Evolutionary conservation across 2,329 filamentous ascomycete species (phyloP).

Genomic region (Trichoderma cornu-damae): DNA sequence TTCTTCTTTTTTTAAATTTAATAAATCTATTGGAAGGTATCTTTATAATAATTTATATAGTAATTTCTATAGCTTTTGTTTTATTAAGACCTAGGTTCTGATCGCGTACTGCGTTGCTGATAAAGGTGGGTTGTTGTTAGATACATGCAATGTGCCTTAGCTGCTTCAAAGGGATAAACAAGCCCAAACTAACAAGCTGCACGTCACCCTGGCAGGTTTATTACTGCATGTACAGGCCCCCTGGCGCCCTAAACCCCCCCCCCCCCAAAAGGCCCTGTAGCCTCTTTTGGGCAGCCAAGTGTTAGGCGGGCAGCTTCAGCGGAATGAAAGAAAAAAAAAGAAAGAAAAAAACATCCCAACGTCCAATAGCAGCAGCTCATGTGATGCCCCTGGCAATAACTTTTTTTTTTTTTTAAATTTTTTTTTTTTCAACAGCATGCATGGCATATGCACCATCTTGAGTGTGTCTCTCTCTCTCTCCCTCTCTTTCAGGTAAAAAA

Average conservation of each 20-base stretch:
- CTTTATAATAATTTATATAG: neutral
- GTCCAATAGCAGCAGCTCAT: neutral
- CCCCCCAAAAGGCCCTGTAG: too few relatives aligned
- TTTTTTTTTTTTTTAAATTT: neutral
- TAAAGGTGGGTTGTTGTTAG: neutral
- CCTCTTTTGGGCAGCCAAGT: neutral
- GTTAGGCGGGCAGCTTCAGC: neutral
- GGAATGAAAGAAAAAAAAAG: neutral
- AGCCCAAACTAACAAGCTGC: too few relatives aligned
- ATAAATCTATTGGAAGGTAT: too few relatives aligned
- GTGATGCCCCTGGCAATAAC: neutral
- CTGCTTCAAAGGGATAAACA: too few relatives aligned
- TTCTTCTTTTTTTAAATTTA: neutral
- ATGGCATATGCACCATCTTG: neutral
- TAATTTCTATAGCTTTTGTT: neutral
- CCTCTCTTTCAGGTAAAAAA: too few relatives aligned
- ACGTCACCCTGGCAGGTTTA: too few relatives aligned
- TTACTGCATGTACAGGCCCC: too few relatives aligned
- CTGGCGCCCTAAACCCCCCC: too few relatives aligned
- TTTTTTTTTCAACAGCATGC: neutral
- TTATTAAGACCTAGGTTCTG: neutral
- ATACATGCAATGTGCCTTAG: too few relatives aligned
- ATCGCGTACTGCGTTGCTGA: neutral
- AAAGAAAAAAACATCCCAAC: too few relatives aligned
- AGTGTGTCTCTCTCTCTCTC: neutral